Evolutionary conservation across 768 basidiomycete genomes (phyloP), one percentile per base, ranked within the genome.

Genomic region (Fistulinella prunicolor): DNA sequence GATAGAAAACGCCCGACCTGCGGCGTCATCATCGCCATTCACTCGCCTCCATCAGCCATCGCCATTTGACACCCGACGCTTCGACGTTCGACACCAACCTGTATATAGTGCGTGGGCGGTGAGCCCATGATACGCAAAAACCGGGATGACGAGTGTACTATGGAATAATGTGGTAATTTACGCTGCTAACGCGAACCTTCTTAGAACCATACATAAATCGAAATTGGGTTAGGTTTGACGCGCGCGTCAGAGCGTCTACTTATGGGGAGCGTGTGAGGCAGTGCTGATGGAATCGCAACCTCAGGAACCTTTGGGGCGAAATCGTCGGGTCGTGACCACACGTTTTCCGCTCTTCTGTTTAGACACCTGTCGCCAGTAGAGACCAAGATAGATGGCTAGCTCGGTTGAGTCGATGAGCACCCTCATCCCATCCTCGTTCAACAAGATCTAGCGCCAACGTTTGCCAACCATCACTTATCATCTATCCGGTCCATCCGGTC

Each of bases 351-450:
- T 30, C 9, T 47, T 43, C 37, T 47, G 45, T 44, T 42, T 42
- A 47, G 51, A 58, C 32, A 5, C 42, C 44, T 6, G 19, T 22
- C 32, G 41, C 56, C 10, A 35, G n/a, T n/a, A n/a, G n/a, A n/a
- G n/a, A n/a, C n/a, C n/a, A n/a, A n/a, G 37, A 36, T 49, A 34
- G 50, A 24, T 36, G 19, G 26, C 22, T 49, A 53, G 56, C 12
- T 50, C 34, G 23, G 9, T 55, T 47, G 51, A 36, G 44, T 21
- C 38, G 38, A 46, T 50, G 32, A n/a, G 17, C 9, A 34, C 35
- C 17, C 35, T n/a, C 16, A 16, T 5, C 14, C 6, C 12, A 34
- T 9, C 6, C 26, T 6, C 26, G 26, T 28, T 28, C 26, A 28
- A 34, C 32, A 6, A 16, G 14, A 12, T 34, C 14, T 34, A 10